Percentiles rank a stretch among this genome's conserved stretches.
Conservation (phyloP, 768 basidiomycete species). For the Pleurotus djamor region DNA sequence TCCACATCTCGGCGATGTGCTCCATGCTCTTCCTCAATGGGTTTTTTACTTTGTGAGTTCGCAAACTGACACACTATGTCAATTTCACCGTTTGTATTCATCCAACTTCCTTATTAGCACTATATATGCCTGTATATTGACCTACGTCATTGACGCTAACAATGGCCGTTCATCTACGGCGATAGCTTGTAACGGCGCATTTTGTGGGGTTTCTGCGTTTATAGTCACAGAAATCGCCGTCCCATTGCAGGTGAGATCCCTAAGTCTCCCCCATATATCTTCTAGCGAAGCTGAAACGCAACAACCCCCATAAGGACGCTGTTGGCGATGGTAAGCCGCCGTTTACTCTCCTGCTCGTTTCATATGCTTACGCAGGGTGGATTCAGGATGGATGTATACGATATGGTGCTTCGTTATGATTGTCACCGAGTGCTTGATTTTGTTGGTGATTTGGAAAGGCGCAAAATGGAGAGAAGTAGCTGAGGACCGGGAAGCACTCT, state of each 20-base stretch:
- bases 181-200: conserved; percentile 73
- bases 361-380: not conserved
- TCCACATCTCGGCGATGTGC: conserved; percentile 67
- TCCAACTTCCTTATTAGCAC: conserved; percentile 27
- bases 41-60: conserved; percentile 67
- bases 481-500: conserved; percentile 35
- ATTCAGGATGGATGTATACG: conserved; percentile 62
- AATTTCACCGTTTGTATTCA: conserved; percentile 18
- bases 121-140: conserved; percentile 42
- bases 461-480: conserved; percentile 53
- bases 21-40: conserved; percentile 72
- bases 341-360: not conserved
- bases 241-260: conserved; percentile 59
- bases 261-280: not conserved
- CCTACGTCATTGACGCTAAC: conserved; percentile 89
- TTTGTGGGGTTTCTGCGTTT: conserved; percentile 70
- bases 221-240: conserved; percentile 70
- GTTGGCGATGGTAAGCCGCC: conserved; percentile 68
- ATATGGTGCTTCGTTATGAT: conserved; percentile 53
- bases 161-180: conserved; percentile 75
- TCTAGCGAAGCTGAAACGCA: not conserved
- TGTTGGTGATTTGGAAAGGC: conserved; percentile 63
- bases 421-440: conserved; percentile 48
- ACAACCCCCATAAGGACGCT: conserved; percentile 39
- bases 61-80: too few species aligned